Percentiles rank a stretch among this genome's conserved stretches.
Evolutionary conservation across 495 filamentous ascomycete genomes (phyloP).

Genomic region (Penicillium silybi): DNA sequence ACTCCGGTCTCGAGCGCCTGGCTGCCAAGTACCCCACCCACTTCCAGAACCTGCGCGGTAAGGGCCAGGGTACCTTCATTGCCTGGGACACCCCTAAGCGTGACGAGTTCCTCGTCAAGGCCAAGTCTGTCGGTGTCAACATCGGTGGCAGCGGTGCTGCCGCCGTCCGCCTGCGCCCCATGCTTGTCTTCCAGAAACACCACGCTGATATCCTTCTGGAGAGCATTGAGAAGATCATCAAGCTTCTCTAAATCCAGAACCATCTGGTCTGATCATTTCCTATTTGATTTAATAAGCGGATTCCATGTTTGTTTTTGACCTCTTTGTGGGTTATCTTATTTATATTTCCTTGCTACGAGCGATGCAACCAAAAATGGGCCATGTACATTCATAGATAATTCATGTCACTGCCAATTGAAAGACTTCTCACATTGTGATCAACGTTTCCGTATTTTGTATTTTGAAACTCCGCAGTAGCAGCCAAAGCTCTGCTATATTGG

Average conservation of each 20-base stretch:
- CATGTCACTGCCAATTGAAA: constrained; percentile 13
- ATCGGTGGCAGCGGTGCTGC: constrained; percentile 82
- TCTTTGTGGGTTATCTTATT: constrained; percentile 1
- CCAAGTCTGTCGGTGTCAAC: constrained; percentile 78
- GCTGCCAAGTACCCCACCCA: constrained; percentile 73
- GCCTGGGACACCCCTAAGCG: constrained; percentile 87
- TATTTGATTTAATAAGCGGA: constrained; percentile 23
- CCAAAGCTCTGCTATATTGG: constrained; percentile 7
- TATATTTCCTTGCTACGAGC: constrained; percentile 15
- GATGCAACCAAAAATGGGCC: constrained; percentile 18
- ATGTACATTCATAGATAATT: constrained; percentile 23
- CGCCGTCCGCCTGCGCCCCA: constrained; percentile 85
- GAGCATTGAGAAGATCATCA: constrained; percentile 71
- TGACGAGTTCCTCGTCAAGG: constrained; percentile 76
- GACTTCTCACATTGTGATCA: constrained; percentile 1
- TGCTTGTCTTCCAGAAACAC: constrained; percentile 93
- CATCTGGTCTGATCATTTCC: constrained; percentile 7
- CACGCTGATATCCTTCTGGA: constrained; percentile 72
- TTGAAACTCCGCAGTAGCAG: constrained; percentile 5
- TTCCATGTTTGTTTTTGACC: constrained; percentile 13
- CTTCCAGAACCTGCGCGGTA: constrained; percentile 86
- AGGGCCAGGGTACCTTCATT: constrained; percentile 95
- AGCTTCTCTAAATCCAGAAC: constrained; percentile 42
- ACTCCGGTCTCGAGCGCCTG: constrained; percentile 62
- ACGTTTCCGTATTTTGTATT: neutral